These are phyloP conservation scores for Panus rudis DNA, from an alignment of 768 basidiomycete genomes.

Conservation along the genomic window DNA sequence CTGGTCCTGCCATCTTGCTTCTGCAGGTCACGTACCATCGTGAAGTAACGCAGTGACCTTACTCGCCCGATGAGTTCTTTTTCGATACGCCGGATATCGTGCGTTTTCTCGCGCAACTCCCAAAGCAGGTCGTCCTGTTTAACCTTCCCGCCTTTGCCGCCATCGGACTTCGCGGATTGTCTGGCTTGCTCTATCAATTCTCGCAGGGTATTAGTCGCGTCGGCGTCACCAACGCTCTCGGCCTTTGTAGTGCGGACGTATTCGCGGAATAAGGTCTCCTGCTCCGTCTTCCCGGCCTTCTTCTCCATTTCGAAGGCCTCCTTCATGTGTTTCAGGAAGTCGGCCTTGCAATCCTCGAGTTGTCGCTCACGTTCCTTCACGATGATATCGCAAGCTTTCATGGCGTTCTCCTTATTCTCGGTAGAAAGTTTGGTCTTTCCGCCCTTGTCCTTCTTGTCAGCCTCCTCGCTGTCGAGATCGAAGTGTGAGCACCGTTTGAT, in stretches of 20 bases:
- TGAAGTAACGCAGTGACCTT: conserved; percentile 89
- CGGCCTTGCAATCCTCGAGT: conserved; percentile 68
- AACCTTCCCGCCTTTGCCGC: conserved; percentile 48
- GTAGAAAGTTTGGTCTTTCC: too few species aligned
- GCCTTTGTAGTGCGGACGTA: conserved; percentile 62
- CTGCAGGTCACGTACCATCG: conserved; percentile 83
- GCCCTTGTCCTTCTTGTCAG: too few species aligned
- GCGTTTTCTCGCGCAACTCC: conserved; percentile 83
- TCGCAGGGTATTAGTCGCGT: conserved; percentile 57
- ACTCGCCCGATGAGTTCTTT: conserved; percentile 89
- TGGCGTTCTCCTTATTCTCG: conserved; percentile 59
- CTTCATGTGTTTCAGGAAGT: conserved; percentile 60
- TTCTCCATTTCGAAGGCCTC: conserved; percentile 65
- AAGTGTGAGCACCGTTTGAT: conserved; percentile 96
- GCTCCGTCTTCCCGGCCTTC: conserved; percentile 49
- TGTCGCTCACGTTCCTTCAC: conserved; percentile 76
- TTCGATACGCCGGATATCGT: conserved; percentile 73
- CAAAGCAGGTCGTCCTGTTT: conserved; percentile 58
- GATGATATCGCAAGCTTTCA: conserved; percentile 91
- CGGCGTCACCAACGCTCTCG: conserved; percentile 72
- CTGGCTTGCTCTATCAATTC: conserved; percentile 56
- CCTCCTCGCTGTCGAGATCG: conserved; percentile 78
- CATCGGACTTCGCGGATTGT: conserved; percentile 10
- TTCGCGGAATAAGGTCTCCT: conserved; percentile 77
- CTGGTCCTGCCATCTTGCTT: conserved; percentile 58